Percentiles rank a stretch among this genome's conserved stretches.
phyloP scores from a whole-genome alignment of 192 early-diverging fungal species.

The Backusella parvicylindrica region DNA sequence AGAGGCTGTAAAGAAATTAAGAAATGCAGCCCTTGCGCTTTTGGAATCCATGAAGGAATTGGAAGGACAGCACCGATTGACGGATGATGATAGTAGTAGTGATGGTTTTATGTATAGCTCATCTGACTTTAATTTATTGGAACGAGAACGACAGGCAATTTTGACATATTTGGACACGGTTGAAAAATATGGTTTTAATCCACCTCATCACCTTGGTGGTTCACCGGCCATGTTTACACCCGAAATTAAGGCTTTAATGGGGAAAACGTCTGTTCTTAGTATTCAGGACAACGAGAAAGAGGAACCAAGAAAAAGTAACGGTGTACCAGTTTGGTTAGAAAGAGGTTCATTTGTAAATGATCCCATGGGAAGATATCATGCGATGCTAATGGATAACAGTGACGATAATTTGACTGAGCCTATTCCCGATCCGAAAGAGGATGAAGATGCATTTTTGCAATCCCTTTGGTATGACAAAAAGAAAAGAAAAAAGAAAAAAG shows the following conservation, averaged over 20 bases:
- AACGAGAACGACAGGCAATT: slow-evolving; percentile 42
- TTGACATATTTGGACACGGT: slow-evolving; percentile 42
- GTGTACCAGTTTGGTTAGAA: slow-evolving; percentile 32
- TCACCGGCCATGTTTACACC: slow-evolving; percentile 25
- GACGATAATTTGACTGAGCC: not conserved
- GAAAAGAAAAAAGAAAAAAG: not conserved
- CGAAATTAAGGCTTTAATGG: slow-evolving; percentile 32
- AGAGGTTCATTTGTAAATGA: slow-evolving; percentile 24
- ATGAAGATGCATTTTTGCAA: slow-evolving; percentile 44
- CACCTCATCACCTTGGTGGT: slow-evolving; percentile 35
- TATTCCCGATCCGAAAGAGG: slow-evolving; percentile 28
- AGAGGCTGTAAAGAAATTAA: slow-evolving; percentile 34
- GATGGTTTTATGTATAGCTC: slow-evolving; percentile 49
- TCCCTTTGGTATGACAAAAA: slow-evolving; percentile 37
- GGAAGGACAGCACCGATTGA: slow-evolving; percentile 39
- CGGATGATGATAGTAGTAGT: slow-evolving; percentile 32
- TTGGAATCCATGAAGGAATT: slow-evolving; percentile 48
- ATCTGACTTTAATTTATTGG: slow-evolving; percentile 39
- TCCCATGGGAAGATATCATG: slow-evolving; percentile 44
- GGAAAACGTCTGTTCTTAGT: slow-evolving; percentile 19
- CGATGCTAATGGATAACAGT: slow-evolving; percentile 42
- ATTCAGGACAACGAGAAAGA: slow-evolving; percentile 5
- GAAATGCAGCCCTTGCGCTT: slow-evolving; percentile 41
- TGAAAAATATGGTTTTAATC: slow-evolving; percentile 44
- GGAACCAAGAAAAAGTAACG: not conserved